Conservation (phyloP, 495 filamentous ascomycete genomes). For the Penicillium bialowiezense region DNA sequence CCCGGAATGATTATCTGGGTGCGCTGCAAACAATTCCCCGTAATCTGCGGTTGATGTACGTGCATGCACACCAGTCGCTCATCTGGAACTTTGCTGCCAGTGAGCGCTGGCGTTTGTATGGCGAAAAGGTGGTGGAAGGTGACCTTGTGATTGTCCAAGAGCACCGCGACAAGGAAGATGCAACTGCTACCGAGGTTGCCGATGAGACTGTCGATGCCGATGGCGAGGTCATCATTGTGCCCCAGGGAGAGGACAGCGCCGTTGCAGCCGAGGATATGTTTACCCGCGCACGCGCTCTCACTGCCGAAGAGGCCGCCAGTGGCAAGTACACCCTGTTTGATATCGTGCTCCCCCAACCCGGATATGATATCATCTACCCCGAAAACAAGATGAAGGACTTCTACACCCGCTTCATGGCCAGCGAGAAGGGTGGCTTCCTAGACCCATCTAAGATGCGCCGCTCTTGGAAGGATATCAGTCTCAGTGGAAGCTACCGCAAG, state of each 20-base stretch:
- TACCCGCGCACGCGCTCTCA: slow-evolving; percentile 71
- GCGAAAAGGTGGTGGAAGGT: slow-evolving; percentile 70
- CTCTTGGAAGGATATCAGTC: slow-evolving; percentile 75
- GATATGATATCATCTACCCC: slow-evolving; percentile 86
- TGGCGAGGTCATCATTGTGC: slow-evolving; percentile 65
- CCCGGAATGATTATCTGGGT: slow-evolving; percentile 65
- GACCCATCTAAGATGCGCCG: slow-evolving; percentile 88
- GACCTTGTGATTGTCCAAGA: slow-evolving; percentile 76
- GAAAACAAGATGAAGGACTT: slow-evolving; percentile 74
- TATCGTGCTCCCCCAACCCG: slow-evolving; percentile 89
- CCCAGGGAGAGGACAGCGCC: slow-evolving; percentile 54
- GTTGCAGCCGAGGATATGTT: slow-evolving; percentile 58
- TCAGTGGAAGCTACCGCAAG: slow-evolving; percentile 87
- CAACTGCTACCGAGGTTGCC: slow-evolving; percentile 8
- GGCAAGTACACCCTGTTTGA: slow-evolving; percentile 83
- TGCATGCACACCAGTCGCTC: slow-evolving; percentile 91
- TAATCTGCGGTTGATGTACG: slow-evolving; percentile 85
- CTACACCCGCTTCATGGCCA: slow-evolving; percentile 81
- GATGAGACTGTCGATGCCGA: slow-evolving; percentile 57
- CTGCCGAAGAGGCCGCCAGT: slow-evolving; percentile 71
- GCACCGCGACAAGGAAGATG: slow-evolving; percentile 41
- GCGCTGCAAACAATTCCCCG: slow-evolving; percentile 74
- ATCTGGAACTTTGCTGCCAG: slow-evolving; percentile 87
- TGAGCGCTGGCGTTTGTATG: slow-evolving; percentile 73
- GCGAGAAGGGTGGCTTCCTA: slow-evolving; percentile 67